Evolutionary conservation across 2,329 filamentous ascomycete genomes (phyloP), one percentile per base, ranked within the genome.

Genomic region (Aspergillus ibericus): DNA sequence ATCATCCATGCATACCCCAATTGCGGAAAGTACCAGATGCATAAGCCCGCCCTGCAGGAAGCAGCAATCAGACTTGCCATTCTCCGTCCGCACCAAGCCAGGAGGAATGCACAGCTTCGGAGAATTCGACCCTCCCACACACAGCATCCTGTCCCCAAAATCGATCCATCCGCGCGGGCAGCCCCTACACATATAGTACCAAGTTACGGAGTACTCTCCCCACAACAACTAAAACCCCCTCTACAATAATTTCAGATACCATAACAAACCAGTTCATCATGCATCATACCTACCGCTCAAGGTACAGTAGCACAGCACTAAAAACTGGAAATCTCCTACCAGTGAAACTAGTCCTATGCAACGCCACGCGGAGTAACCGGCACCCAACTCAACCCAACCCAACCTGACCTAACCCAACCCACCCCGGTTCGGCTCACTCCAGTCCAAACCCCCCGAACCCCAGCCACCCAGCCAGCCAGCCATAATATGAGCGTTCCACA

Each of bases 281-380:
- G 29, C 29, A 32, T 32, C 22, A 8, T 16, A 16, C 9, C 15
- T 32, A 16, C 15, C 1, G 4, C 22, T 15, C 10, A 5, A 29
- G 25, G 29, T 9, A 48, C n/a, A 16, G n/a, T 18, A 40, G 35
- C 36, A 40, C n/a, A 40, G 15, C 18, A 40, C 36, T 5, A 12
- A 40, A 40, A 40, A n/a, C n/a, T n/a, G n/a, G n/a, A n/a, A n/a
- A n/a, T n/a, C n/a, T 18, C n/a, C n/a, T 10, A 16, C 20, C 22
- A 47, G 22, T 47, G 20, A n/a, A 29, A 16, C 12, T 48, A 29
- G 15, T 48, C 18, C 44, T 20, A 48, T 32, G 44, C 44, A 48
- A 48, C 44, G 44, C 44, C 44, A 48, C 44, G 44, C 44, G 44
- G 44, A 48, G 44, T 32, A 32, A 48, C n/a, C 44, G 44, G 44